Conservation (phyloP, 306 rosid species). For the Neltuma alba region DNA sequence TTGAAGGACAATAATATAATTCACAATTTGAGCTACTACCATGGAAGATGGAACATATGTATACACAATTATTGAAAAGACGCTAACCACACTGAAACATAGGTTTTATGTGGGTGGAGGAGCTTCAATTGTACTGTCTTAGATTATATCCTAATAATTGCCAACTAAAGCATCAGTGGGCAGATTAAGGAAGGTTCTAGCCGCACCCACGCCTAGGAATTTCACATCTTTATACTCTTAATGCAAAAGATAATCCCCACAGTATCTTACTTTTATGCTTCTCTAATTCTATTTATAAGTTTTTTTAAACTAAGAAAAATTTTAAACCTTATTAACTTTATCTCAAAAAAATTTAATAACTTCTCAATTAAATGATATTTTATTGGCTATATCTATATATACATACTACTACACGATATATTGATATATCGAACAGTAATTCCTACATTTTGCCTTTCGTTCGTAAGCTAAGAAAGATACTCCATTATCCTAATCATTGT, state of each 20-base stretch:
- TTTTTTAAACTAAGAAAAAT: no score
- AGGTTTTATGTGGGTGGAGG: conserved; percentile 38
- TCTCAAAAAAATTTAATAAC: no score
- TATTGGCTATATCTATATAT: no score
- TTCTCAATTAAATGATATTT: no score
- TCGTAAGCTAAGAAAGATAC: background rate
- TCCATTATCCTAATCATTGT: background rate
- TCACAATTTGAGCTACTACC: background rate
- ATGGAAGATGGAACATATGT: background rate
- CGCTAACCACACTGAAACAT: conserved; percentile 42
- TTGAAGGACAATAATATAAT: conserved; percentile 21
- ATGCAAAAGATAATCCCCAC: background rate
- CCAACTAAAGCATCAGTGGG: no score
- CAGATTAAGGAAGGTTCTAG: conserved; percentile 43
- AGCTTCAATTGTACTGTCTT: conserved; percentile 41
- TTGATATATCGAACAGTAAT: no score
- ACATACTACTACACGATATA: no score
- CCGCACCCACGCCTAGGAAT: conserved; percentile 29
- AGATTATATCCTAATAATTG: conserved; percentile 21
- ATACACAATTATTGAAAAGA: conserved; percentile 44
- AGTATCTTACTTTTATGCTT: background rate
- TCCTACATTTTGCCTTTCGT: background rate
- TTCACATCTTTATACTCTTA: conserved; percentile 37
- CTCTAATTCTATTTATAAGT: no score
- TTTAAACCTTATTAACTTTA: no score